These are phyloP conservation scores for Basipetospora chlamydospora DNA, from an alignment of 2,329 filamentous ascomycete genomes.

Conservation along the genomic window DNA sequence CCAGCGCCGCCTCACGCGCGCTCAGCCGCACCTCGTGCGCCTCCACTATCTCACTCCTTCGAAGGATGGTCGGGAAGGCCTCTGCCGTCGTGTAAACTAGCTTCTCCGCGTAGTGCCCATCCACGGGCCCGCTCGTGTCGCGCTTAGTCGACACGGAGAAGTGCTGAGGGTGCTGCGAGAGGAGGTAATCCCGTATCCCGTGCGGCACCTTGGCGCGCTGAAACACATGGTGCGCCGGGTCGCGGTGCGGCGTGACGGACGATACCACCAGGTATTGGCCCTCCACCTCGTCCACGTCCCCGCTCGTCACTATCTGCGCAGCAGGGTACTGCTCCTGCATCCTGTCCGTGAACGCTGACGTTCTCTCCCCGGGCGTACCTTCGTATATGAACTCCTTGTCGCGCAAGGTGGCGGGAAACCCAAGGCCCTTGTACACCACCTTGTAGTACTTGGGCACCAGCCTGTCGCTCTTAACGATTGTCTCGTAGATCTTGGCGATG, in stretches of 20 bases:
- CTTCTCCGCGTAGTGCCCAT: constrained; percentile 71
- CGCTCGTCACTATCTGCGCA: constrained; percentile 62
- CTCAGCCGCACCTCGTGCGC: constrained; percentile 51
- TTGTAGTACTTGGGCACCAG: constrained; percentile 78
- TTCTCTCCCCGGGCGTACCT: constrained; percentile 60
- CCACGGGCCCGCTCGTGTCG: constrained; percentile 51
- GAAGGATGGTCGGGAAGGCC: constrained; percentile 78
- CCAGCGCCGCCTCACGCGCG: constrained; percentile 75
- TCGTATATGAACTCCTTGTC: constrained; percentile 93
- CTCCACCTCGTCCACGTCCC: constrained; percentile 64
- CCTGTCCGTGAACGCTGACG: constrained; percentile 72
- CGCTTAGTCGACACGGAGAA: constrained; percentile 68
- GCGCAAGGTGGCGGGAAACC: constrained; percentile 65
- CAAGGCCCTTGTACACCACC: constrained; percentile 76
- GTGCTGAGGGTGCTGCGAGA: constrained; percentile 60
- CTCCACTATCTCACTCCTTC: constrained; percentile 70
- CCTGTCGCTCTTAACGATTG: constrained; percentile 67
- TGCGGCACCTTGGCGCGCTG: constrained; percentile 76
- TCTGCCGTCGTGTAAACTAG: constrained; percentile 71
- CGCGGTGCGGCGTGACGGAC: constrained; percentile 66
- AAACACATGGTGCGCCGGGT: constrained; percentile 70
- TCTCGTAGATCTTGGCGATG: constrained; percentile 86
- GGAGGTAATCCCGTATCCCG: constrained; percentile 71
- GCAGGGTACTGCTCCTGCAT: constrained; percentile 84
- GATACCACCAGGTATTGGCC: constrained; percentile 82